phyloP scores from a whole-genome alignment of 768 basidiomycete genomes.

The Mycena rebaudengoi region DNA sequence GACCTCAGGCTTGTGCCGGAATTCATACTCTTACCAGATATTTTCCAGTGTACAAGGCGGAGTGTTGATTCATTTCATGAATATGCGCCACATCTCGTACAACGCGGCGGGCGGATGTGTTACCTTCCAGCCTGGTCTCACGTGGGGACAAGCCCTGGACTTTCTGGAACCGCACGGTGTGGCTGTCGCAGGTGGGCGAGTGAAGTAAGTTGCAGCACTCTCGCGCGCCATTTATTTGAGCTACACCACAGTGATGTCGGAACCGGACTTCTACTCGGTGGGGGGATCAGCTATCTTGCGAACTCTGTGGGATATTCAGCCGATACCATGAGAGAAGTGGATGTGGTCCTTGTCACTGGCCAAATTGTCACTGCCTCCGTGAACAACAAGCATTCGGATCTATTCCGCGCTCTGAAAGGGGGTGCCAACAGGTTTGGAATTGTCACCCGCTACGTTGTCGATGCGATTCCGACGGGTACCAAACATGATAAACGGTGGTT shows the following conservation, averaged over 20 bases:
- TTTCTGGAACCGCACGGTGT: conserved; percentile 46
- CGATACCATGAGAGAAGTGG: conserved; percentile 46
- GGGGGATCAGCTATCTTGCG: conserved; percentile 49
- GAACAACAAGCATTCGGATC: conserved; percentile 48
- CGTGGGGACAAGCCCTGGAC: conserved; percentile 47
- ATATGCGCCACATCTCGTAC: conserved; percentile 42
- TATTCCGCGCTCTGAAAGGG: conserved; percentile 53
- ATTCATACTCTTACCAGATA: neutral
- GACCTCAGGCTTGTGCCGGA: neutral
- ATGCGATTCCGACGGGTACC: conserved; percentile 48
- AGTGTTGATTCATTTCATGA: conserved; percentile 46
- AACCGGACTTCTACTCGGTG: conserved; percentile 53
- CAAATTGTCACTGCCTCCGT: conserved; percentile 48
- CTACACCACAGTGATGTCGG: conserved; percentile 46
- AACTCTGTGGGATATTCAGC: conserved; percentile 48
- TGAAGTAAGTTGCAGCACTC: neutral
- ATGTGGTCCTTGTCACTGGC: conserved; percentile 52
- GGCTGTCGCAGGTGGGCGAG: conserved; percentile 44
- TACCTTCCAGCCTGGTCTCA: conserved; percentile 48
- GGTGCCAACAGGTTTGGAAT: conserved; percentile 55
- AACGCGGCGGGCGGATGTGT: conserved; percentile 43
- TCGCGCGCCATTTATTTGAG: neutral
- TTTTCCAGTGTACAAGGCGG: conserved; percentile 44
- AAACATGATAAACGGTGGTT: conserved; percentile 46
- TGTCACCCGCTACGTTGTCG: conserved; percentile 50